phyloP scores from a whole-genome alignment of 1,284 basidiomycete species.

The Naganishia liquefaciens region DNA sequence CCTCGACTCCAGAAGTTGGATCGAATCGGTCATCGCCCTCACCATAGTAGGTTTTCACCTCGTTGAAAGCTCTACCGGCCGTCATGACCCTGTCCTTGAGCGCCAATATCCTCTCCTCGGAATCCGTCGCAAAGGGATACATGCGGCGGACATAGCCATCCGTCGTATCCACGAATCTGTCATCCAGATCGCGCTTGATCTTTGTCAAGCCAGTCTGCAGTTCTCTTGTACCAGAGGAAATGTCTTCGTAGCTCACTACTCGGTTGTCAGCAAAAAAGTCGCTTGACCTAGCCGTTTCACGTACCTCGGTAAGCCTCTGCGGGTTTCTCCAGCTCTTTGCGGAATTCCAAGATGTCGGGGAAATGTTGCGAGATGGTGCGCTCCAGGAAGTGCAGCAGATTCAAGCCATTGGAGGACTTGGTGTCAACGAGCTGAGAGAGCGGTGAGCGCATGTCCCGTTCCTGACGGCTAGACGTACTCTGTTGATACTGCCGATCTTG shows the following conservation, averaged over 20 bases:
- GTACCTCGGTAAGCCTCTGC: conserved; percentile 89
- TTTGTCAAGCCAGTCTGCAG: conserved; percentile 75
- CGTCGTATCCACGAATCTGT: conserved; percentile 69
- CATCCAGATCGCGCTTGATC: conserved; percentile 74
- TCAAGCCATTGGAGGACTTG: conserved; percentile 90
- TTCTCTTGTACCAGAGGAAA: conserved; percentile 65
- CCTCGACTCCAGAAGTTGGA: conserved; percentile 39
- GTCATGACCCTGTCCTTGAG: conserved; percentile 79
- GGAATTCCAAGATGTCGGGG: conserved; percentile 80
- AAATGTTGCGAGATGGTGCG: conserved; percentile 85
- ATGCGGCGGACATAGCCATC: conserved; percentile 83
- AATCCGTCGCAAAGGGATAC: conserved; percentile 80
- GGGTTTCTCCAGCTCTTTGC: conserved; percentile 85
- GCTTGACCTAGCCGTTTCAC: conserved; percentile 35
- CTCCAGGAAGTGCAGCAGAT: conserved; percentile 92
- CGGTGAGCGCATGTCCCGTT: not conserved
- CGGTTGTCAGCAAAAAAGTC: conserved; percentile 1
- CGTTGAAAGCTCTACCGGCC: conserved; percentile 75
- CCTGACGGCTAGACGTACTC: conserved; percentile 57
- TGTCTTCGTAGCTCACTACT: conserved; percentile 71
- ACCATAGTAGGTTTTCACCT: conserved; percentile 84
- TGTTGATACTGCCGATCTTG: conserved; percentile 96
- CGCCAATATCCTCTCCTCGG: conserved; percentile 72
- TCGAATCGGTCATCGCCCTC: conserved; percentile 72
- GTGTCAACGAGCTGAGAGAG: conserved; percentile 82